Evolutionary conservation across 2,329 filamentous ascomycete genomes (phyloP), one percentile per base, ranked within the genome.

Genomic region (Myriosclerotinia scirpicola): DNA sequence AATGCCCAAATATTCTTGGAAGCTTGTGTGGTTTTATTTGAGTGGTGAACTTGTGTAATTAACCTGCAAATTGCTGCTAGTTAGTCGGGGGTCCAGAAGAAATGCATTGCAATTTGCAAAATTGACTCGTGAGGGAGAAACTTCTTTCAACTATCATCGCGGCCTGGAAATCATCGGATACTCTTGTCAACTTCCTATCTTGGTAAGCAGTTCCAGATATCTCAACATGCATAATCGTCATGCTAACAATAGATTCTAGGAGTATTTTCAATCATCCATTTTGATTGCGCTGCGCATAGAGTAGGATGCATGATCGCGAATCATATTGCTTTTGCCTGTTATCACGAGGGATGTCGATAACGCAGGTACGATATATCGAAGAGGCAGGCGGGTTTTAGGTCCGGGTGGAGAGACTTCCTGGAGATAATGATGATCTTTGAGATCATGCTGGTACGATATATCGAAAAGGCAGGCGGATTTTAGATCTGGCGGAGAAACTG

Each of bases 241-340:
- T 5, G 44, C 54, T 30, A 58, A 42, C 8, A 15, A 58, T 12
- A 58, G 22, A 26, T 44, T 30, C 12, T 0, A 12, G n/a, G 11
- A 20, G 15, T 42, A 26, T 22, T 14, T 58, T n/a, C 54, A 58
- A 58, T 58, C 54, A 58, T 58, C 6, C 22, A 56, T n/a, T 58
- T 1, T 3, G 15, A 44, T 30, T 15, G 3, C 9, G 15, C 42
- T 17, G 38, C 15, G 30, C 44, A 20, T 40, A 15, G 22, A n/a
- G 38, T 9, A 14, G 22, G 40, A 1, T 38, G 15, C 38, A 56
- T 56, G 54, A 30, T 58, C 17, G 15, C 14, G 54, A 30, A 8
- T 44, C 15, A 38, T 9, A 42, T 58, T 1, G 17, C 9, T 6
- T 30, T 58, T 30, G 22, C 44, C 30, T 22, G 7, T 58, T 30